Evolutionary conservation across 805 yeast genomes (phyloP), one percentile per base, ranked within the genome.

Genomic region (Brettanomyces nanus): DNA sequence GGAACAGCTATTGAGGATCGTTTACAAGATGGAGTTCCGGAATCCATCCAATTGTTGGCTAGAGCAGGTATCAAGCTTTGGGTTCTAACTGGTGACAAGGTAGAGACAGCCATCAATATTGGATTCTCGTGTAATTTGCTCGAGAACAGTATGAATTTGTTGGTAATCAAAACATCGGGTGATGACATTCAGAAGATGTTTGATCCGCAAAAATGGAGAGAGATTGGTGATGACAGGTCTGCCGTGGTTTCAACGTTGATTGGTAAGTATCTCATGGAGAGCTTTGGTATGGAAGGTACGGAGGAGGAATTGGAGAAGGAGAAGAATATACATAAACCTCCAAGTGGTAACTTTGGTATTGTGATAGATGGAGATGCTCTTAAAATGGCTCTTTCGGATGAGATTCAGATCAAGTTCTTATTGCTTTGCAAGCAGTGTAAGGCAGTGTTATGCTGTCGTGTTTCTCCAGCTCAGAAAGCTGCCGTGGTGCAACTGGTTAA

Each of bases 1-100:
- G 92, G 92, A 45, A 84, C 94, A 29, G 92, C 92, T 23, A 84
- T 84, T 57, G 94, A 84, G 57, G 94, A 84, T 64, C 68, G 87
- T 54, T 62, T 84, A 43, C 94, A 84, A 59, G 86, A 80, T 49
- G 92, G 92, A 62, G 94, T 84, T 38, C 90, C 92, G 2, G 92
- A 82, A 48, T 73, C 90, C 13, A 84, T 84, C 52, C 73, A 78
- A 6, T 54, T 77, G 5, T 63, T 84, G 39, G 82, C 74, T 13
- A 66, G 75, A 45, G 92, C 92, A 6, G 92, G 94, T 55, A 80
- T 84, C 39, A 84, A 84, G 56, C 62, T 84, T 37, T 84, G 94
- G 94, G 92, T 84, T 33, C 65, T 84, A 35, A 84, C 94, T 3
- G 94, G 94, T 62, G 94, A 84, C 58, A 83, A 81, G 58, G 85